Percentiles rank a stretch among this genome's conserved stretches.
phyloP scores from a whole-genome alignment of 108 stramenopile species.

The Parietichytrium sp. region DNA sequence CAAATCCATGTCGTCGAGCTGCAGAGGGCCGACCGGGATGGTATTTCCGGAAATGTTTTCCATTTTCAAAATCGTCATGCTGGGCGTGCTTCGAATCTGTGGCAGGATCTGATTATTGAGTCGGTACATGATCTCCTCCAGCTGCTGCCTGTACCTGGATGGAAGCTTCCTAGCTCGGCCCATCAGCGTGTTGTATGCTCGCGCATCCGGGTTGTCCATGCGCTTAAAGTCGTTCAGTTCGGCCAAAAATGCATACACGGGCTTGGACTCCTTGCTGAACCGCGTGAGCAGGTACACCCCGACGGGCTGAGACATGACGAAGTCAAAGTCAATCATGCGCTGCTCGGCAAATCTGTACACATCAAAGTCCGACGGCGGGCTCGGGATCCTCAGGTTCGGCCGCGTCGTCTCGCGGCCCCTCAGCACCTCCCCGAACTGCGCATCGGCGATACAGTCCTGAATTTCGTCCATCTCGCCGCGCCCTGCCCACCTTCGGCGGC shows the following conservation, averaged over 20 bases:
- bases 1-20: background rate
- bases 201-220: background rate
- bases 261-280: background rate
- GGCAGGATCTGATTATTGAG: background rate
- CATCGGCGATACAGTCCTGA: slow-evolving; percentile 35
- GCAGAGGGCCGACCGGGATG: too few species aligned
- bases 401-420: slow-evolving; percentile 7
- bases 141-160: background rate
- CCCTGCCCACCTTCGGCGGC: too few species aligned
- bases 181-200: background rate
- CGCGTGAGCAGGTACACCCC: slow-evolving; percentile 21
- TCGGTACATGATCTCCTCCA: background rate
- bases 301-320: background rate
- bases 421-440: slow-evolving; percentile 37
- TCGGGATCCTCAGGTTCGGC: background rate
- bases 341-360: background rate
- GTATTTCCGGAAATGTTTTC: too few species aligned
- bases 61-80: too few species aligned
- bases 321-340: slow-evolving; percentile 3
- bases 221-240: background rate
- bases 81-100: background rate
- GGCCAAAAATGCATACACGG: background rate
- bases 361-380: slow-evolving; percentile 25
- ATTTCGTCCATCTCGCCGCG: slow-evolving; percentile 33
- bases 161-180: background rate